Percentiles rank a stretch among this genome's conserved stretches.
These are phyloP conservation scores for Vitis labrusca DNA, from an alignment of 164 flowering plant species.

Conservation along the genomic window DNA sequence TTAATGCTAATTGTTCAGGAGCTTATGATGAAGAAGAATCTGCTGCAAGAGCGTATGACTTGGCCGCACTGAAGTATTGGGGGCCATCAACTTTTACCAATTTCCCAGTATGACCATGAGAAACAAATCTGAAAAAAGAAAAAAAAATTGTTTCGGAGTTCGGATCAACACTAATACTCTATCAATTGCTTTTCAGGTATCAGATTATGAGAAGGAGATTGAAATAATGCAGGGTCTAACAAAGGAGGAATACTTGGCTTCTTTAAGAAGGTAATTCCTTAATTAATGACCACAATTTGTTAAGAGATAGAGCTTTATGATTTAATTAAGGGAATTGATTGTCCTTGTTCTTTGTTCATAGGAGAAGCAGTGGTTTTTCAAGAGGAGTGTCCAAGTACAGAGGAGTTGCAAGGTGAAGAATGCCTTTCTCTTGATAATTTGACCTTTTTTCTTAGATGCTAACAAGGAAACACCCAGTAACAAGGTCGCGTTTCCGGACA, in stretches of 20 bases:
- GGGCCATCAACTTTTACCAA: constrained; percentile 58
- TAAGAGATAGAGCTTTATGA: not conserved
- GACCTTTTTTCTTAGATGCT: not conserved
- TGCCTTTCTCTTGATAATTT: not conserved
- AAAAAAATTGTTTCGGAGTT: no score
- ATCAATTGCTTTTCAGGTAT: constrained; percentile 25
- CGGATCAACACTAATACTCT: not conserved
- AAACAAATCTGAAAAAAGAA: no score
- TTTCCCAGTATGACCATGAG: constrained; percentile 36
- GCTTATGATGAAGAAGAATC: constrained; percentile 71
- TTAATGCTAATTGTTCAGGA: constrained; percentile 28
- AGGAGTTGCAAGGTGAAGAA: constrained; percentile 55
- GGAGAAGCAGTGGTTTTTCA: constrained; percentile 72
- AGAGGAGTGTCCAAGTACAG: constrained; percentile 68
- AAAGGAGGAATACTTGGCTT: constrained; percentile 60
- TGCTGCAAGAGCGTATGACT: constrained; percentile 70
- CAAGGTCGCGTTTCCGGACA: not conserved
- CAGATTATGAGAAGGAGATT: constrained; percentile 50
- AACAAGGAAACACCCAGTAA: not conserved
- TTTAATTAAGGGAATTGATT: not conserved
- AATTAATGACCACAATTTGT: not conserved
- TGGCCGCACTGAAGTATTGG: constrained; percentile 73
- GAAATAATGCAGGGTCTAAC: constrained; percentile 48
- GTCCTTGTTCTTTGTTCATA: constrained; percentile 12
- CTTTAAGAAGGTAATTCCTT: constrained; percentile 48